phyloP scores from a whole-genome alignment of 768 basidiomycete species.

The Rhodotorula taiwanensis region DNA sequence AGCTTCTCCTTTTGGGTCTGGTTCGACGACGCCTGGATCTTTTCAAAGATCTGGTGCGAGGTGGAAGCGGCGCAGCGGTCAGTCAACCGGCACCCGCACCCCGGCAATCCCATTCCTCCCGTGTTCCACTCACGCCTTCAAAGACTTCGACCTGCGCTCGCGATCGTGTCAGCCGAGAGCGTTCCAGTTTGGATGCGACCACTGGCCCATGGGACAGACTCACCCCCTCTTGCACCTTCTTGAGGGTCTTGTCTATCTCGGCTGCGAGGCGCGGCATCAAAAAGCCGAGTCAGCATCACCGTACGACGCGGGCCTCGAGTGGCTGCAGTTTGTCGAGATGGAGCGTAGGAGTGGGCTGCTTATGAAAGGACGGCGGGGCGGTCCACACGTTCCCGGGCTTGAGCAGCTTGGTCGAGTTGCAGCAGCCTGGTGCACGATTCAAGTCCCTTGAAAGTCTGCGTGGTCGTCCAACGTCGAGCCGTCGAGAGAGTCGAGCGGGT shows the following conservation, averaged over 20 bases:
- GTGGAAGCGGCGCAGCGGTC: background rate
- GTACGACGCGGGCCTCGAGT: too few species aligned
- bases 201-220: background rate
- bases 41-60: conserved; percentile 71
- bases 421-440: too few species aligned
- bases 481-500: background rate
- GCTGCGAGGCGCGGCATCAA: conserved; percentile 52
- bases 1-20: conserved; percentile 96
- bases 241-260: conserved; percentile 96
- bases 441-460: too few species aligned
- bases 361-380: too few species aligned
- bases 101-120: too few species aligned
- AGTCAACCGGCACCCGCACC: background rate
- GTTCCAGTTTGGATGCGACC: background rate
- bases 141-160: conserved; percentile 43
- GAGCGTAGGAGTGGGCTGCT: too few species aligned
- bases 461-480: background rate
- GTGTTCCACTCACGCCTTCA: conserved; percentile 34
- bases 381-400: too few species aligned
- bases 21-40: conserved; percentile 93
- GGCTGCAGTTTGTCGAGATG: too few species aligned
- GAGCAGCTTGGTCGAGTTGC: too few species aligned
- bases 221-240: conserved; percentile 87
- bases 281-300: too few species aligned
- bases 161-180: too few species aligned